Conservation (phyloP, 169 alveolate genomes). For the Plasmodium malariae region DNA sequence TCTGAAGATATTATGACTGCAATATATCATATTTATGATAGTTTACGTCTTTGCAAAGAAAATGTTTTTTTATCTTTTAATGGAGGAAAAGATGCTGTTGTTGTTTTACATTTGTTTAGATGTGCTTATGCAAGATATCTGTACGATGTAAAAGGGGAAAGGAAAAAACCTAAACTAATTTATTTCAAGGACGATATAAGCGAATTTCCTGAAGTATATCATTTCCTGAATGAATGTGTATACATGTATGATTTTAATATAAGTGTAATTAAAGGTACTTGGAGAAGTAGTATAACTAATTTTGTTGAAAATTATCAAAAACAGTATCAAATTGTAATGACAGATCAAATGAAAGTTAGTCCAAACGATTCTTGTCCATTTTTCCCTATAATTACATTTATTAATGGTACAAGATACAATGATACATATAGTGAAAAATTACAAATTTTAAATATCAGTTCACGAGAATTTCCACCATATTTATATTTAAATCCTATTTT, state of each 20-base stretch:
- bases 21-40: slow-evolving; percentile 63
- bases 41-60: slow-evolving; percentile 70
- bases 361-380: slow-evolving; percentile 6
- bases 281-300: slow-evolving; percentile 51
- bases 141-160: slow-evolving; percentile 34
- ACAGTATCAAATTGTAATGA: background rate
- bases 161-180: slow-evolving; percentile 54
- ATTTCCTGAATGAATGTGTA: slow-evolving; percentile 69
- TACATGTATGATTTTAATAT: slow-evolving; percentile 61
- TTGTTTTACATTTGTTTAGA: slow-evolving; percentile 81
- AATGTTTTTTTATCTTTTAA: slow-evolving; percentile 85
- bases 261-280: slow-evolving; percentile 61
- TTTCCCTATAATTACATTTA: slow-evolving; percentile 36
- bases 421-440: slow-evolving; percentile 54
- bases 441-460: slow-evolving; percentile 67
- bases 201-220: slow-evolving; percentile 73
- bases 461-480: slow-evolving; percentile 76
- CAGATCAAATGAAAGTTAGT: slow-evolving; percentile 18
- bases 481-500: slow-evolving; percentile 79
- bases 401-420: slow-evolving; percentile 70
- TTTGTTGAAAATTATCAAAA: slow-evolving; percentile 42
- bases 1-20: slow-evolving; percentile 67
- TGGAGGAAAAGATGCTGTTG: slow-evolving; percentile 88
- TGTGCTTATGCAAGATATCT: slow-evolving; percentile 77
- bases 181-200: slow-evolving; percentile 56